These are phyloP conservation scores for Harrya chromipes DNA, from an alignment of 768 basidiomycete species.

Conservation along the genomic window DNA sequence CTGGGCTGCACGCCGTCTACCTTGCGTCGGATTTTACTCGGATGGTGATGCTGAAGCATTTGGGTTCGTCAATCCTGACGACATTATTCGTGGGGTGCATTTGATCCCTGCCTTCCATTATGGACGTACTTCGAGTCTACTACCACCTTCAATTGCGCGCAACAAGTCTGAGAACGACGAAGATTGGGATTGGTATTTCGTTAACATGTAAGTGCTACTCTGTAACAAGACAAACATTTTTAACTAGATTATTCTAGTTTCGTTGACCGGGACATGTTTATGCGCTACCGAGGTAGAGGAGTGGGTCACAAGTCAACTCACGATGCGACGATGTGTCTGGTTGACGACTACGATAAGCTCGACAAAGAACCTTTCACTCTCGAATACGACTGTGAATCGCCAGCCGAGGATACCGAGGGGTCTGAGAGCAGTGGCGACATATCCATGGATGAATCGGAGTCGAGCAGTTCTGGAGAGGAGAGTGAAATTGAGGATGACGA, in stretches of 20 bases:
- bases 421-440: neutral
- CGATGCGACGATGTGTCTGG: neutral
- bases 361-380: neutral
- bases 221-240: no score
- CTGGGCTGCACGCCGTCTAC: neutral
- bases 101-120: neutral
- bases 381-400: neutral
- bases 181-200: constrained; percentile 35
- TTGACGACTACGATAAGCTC: neutral
- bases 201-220: constrained; percentile 38
- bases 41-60: neutral
- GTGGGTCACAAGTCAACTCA: neutral
- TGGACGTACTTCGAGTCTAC: neutral
- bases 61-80: neutral
- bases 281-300: neutral
- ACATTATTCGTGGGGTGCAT: neutral
- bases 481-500: neutral
- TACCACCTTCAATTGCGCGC: constrained; percentile 6
- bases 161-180: constrained; percentile 11
- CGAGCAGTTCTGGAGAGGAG: neutral
- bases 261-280: neutral
- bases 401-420: neutral
- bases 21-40: neutral
- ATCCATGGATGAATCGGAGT: neutral
- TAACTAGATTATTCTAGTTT: no score